phyloP scores from a whole-genome alignment of 2,329 filamentous ascomycete genomes.

The Hypoxylon sp. region DNA sequence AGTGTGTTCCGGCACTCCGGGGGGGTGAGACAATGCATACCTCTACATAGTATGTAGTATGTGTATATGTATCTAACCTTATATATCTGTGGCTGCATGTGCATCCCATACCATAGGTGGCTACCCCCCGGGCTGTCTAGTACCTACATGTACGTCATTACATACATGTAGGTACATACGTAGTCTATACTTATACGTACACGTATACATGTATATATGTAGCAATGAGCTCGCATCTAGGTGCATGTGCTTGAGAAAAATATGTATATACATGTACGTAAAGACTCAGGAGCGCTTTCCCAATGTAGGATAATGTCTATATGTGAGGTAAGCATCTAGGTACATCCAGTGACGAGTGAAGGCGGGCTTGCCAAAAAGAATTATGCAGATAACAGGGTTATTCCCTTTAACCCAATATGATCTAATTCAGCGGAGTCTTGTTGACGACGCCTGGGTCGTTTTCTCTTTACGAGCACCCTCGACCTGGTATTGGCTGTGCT shows the following conservation, averaged over 20 bases:
- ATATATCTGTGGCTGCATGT: background rate
- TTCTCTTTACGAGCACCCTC: conserved; percentile 9
- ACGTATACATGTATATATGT: too few relatives aligned
- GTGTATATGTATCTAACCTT: conserved; percentile 11
- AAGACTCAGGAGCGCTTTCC: background rate
- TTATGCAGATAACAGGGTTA: conserved; percentile 22
- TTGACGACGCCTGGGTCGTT: conserved; percentile 25
- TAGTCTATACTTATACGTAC: background rate
- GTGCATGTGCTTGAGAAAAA: too few relatives aligned
- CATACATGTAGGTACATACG: background rate
- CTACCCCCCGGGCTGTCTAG: background rate
- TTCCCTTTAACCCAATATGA: conserved; percentile 1
- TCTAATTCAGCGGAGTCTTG: conserved; percentile 21
- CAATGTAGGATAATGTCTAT: background rate
- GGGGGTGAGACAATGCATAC: conserved; percentile 13
- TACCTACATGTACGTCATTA: too few relatives aligned
- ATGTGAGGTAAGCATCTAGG: background rate
- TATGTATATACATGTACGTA: conserved; percentile 9
- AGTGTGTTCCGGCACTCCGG: conserved; percentile 38
- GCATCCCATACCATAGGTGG: too few relatives aligned
- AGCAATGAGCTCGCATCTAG: too few relatives aligned
- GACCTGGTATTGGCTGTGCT: conserved; percentile 3
- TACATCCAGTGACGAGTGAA: background rate
- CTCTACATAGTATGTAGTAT: background rate
- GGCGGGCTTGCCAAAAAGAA: background rate